These are phyloP conservation scores for Mercurialis annua DNA, from an alignment of 345 rosid species.

Conservation along the genomic window DNA sequence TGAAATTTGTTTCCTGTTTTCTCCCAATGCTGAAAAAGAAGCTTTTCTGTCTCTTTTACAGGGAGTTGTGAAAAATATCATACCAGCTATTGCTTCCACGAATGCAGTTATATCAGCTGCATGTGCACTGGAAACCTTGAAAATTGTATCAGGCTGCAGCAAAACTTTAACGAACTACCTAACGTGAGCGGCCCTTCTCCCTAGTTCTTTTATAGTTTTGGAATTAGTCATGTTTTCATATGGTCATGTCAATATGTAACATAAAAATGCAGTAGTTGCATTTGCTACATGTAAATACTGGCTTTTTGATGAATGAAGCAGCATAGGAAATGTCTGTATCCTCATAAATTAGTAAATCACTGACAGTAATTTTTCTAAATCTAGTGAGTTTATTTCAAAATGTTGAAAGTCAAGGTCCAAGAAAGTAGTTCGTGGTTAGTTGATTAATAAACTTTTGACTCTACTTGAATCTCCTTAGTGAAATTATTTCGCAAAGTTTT, in stretches of 20 bases:
- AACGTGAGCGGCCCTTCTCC: conserved; percentile 41
- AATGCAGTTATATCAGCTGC: conserved; percentile 93
- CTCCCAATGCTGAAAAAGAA: background rate
- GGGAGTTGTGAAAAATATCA: conserved; percentile 97
- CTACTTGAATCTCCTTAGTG: background rate
- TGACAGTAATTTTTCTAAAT: background rate
- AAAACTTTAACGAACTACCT: conserved; percentile 83
- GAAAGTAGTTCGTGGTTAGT: background rate
- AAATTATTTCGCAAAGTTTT: too few relatives aligned
- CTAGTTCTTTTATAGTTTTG: background rate
- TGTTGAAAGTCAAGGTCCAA: background rate
- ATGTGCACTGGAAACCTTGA: conserved; percentile 91
- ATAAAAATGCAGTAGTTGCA: too few relatives aligned
- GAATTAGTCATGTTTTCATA: background rate
- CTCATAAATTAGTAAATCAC: background rate
- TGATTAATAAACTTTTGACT: background rate
- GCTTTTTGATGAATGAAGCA: too few relatives aligned
- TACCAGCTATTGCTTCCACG: conserved; percentile 98
- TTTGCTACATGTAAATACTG: too few relatives aligned
- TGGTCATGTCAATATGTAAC: background rate
- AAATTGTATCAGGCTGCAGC: conserved; percentile 94
- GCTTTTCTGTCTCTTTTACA: conserved; percentile 20
- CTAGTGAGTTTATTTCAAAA: background rate
- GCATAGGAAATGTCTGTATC: background rate
- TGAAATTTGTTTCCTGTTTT: background rate